Conservation (phyloP, 2,329 filamentous ascomycete species). For the Aspergillus puulaauensis region DNA sequence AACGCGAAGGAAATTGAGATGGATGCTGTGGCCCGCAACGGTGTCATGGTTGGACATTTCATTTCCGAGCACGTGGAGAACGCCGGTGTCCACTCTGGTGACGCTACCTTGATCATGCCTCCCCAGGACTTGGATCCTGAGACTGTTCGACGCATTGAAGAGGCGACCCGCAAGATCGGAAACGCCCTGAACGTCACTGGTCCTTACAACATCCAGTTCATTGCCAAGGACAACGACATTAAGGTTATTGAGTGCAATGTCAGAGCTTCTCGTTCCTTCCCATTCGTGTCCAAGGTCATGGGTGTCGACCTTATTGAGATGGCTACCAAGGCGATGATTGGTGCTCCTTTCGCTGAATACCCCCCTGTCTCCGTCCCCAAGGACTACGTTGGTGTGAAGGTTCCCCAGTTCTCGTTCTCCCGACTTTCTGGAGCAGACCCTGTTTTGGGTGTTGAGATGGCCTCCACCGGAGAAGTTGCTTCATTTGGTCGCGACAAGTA, state of each 20-base stretch:
- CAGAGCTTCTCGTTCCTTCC: constrained; percentile 91
- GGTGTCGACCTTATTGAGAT: constrained; percentile 96
- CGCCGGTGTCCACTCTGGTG: constrained; percentile 95
- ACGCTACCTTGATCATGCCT: constrained; percentile 91
- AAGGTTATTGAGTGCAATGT: constrained; percentile 99
- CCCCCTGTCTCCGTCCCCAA: constrained; percentile 72
- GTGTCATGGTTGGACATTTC: constrained; percentile 89
- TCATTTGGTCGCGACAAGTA: constrained; percentile 96
- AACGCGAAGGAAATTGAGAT: constrained; percentile 99
- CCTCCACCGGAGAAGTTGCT: constrained; percentile 95
- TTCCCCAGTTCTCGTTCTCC: constrained; percentile 98
- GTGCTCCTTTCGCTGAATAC: constrained; percentile 77
- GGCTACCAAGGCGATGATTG: constrained; percentile 96
- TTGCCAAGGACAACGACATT: constrained; percentile 98
- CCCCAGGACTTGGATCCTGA: constrained; percentile 89
- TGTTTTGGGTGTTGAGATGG: constrained; percentile 97
- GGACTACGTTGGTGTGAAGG: constrained; percentile 92
- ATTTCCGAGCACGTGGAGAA: constrained; percentile 99
- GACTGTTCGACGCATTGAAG: constrained; percentile 87
- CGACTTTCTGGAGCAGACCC: constrained; percentile 93
- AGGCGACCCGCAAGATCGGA: constrained; percentile 93
- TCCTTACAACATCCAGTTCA: constrained; percentile 99
- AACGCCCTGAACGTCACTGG: constrained; percentile 92
- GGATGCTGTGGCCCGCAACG: constrained; percentile 92
- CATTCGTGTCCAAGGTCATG: constrained; percentile 98